Percentiles rank a stretch among this genome's conserved stretches.
Conservation (phyloP, 1,139 yeast genomes). For the Candida sanyaensis region DNA sequence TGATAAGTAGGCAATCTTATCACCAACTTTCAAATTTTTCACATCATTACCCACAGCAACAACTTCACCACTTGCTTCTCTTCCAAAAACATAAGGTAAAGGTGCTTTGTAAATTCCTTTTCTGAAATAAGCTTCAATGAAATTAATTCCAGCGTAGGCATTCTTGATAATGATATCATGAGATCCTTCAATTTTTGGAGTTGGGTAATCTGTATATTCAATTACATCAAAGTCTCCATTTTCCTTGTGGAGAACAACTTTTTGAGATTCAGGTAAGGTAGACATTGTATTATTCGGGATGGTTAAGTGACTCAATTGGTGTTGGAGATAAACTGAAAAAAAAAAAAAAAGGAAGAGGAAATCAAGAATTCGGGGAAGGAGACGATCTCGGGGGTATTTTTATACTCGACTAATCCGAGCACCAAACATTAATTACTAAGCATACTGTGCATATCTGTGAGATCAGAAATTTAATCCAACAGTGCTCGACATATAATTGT, state of each 20-base stretch:
- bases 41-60: conserved; percentile 69
- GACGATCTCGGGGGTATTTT: neutral
- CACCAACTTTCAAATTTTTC: conserved; percentile 62
- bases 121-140: conserved; percentile 81
- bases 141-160: conserved; percentile 76
- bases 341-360: neutral
- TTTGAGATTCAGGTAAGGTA: conserved; percentile 56
- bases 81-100: conserved; percentile 70
- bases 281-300: conserved; percentile 11
- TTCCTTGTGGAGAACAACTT: conserved; percentile 57
- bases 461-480: no score
- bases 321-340: neutral
- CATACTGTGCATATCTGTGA: no score
- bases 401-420: neutral
- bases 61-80: conserved; percentile 80
- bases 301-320: neutral
- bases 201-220: conserved; percentile 51
- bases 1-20: conserved; percentile 62
- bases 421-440: neutral
- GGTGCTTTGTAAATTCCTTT: conserved; percentile 59
- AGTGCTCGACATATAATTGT: no score
- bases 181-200: conserved; percentile 54
- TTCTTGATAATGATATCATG: conserved; percentile 70
- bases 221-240: conserved; percentile 48
- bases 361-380: neutral